Percentiles rank a stretch among this genome's conserved stretches.
Conservation (phyloP, 2,329 filamentous ascomycete genomes). For the Aspergillus persii region DNA sequence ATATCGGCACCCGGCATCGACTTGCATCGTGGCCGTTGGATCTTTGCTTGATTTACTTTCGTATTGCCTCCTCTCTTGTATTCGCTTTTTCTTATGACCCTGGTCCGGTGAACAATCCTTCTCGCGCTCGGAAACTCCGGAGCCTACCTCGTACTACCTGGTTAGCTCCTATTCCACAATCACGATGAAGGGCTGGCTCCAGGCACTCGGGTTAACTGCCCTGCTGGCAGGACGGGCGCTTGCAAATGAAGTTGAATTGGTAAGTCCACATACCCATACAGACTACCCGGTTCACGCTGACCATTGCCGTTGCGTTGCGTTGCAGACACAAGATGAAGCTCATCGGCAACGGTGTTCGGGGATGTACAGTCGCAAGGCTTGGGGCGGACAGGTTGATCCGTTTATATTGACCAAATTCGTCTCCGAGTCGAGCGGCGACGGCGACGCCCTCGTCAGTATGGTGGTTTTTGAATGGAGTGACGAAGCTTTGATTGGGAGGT, state of each 20-base stretch:
- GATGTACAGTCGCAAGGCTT: conserved; percentile 89
- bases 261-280: conserved; percentile 21
- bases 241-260: conserved; percentile 48
- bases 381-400: conserved; percentile 84
- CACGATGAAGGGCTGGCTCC: conserved; percentile 42
- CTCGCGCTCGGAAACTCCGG: conserved; percentile 18
- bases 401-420: conserved; percentile 85
- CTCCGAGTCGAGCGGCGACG: conserved; percentile 56
- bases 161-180: conserved; percentile 23
- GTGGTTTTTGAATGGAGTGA: conserved; percentile 95
- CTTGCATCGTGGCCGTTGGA: background rate
- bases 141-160: conserved; percentile 17
- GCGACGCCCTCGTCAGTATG: conserved; percentile 75
- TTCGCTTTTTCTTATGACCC: conserved; percentile 20
- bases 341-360: conserved; percentile 82
- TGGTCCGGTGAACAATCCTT: conserved; percentile 11
- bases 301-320: background rate
- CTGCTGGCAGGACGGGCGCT: conserved; percentile 38
- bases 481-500: conserved; percentile 71
- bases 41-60: background rate
- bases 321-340: conserved; percentile 70
- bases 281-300: background rate
- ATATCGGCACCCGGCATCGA: conserved; percentile 1
- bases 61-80: background rate
- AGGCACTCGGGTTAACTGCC: conserved; percentile 36